phyloP scores from a whole-genome alignment of 1,139 yeast genomes.

The Scheffersomyces lignicola region DNA sequence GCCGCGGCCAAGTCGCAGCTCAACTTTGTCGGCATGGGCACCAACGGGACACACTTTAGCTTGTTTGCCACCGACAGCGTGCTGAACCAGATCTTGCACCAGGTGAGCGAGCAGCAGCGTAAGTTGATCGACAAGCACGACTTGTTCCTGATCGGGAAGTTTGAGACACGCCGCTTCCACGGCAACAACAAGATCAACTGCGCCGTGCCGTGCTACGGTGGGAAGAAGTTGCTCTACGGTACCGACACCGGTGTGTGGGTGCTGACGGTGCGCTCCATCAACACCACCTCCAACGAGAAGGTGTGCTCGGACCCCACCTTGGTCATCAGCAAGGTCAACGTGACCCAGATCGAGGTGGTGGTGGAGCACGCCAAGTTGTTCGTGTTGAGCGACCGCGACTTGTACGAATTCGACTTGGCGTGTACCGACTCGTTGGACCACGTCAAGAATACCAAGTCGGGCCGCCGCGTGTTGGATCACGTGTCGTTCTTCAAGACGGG shows the following conservation, averaged over 20 bases:
- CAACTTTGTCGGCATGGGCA: slow-evolving; percentile 47
- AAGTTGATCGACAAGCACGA: slow-evolving; percentile 71
- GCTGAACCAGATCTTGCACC: slow-evolving; percentile 79
- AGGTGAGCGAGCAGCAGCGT: slow-evolving; percentile 76
- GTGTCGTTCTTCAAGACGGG: slow-evolving; percentile 91
- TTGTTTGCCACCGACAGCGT: slow-evolving; percentile 56
- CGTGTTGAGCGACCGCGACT: slow-evolving; percentile 77
- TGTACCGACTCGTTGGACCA: slow-evolving; percentile 70
- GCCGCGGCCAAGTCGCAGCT: slow-evolving; percentile 44
- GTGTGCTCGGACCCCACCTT: slow-evolving; percentile 74
- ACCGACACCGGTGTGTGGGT: slow-evolving; percentile 91
- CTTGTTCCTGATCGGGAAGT: slow-evolving; percentile 74
- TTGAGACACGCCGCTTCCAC: slow-evolving; percentile 69
- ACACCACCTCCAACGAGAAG: slow-evolving; percentile 44
- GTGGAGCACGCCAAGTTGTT: slow-evolving; percentile 88
- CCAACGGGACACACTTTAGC: slow-evolving; percentile 44
- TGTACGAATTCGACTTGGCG: slow-evolving; percentile 77
- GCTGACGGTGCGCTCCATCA: slow-evolving; percentile 56
- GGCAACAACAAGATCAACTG: slow-evolving; percentile 80
- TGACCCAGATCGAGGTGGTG: slow-evolving; percentile 86
- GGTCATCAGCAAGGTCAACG: slow-evolving; percentile 73
- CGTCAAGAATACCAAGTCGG: slow-evolving; percentile 67
- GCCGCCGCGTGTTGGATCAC: slow-evolving; percentile 79
- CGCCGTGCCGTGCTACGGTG: slow-evolving; percentile 94
- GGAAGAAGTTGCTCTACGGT: slow-evolving; percentile 85